These are phyloP conservation scores for Russula lepida DNA, from an alignment of 768 basidiomycete genomes.

Conservation along the genomic window DNA sequence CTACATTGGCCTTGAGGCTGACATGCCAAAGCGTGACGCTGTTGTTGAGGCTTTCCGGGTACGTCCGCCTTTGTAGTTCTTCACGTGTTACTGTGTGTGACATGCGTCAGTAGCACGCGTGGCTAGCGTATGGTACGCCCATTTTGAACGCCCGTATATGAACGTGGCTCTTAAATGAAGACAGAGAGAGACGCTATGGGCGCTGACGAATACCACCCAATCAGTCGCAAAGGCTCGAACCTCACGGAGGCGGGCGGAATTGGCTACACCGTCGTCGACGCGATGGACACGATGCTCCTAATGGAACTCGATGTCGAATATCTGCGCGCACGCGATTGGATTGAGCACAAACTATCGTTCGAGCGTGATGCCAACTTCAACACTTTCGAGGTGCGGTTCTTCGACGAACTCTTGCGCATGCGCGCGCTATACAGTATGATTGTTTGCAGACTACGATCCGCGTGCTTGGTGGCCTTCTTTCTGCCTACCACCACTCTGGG, in stretches of 20 bases:
- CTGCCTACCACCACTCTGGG: conserved; percentile 72
- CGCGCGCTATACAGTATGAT: not conserved
- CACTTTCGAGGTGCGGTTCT: conserved; percentile 76
- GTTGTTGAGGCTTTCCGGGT: conserved; percentile 77
- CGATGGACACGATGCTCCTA: conserved; percentile 78
- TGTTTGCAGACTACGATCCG: conserved; percentile 75
- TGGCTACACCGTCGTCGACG: conserved; percentile 84
- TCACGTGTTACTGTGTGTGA: conserved; percentile 4
- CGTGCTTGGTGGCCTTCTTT: conserved; percentile 81
- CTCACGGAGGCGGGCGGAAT: conserved; percentile 69
- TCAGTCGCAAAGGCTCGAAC: conserved; percentile 66
- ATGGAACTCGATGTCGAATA: conserved; percentile 82
- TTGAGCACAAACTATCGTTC: conserved; percentile 57
- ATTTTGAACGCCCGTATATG: conserved; percentile 5
- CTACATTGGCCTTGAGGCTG: conserved; percentile 38
- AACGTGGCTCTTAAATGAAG: conserved; percentile 17
- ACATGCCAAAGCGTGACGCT: conserved; percentile 55
- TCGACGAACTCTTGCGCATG: not conserved
- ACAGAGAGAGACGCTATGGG: conserved; percentile 87
- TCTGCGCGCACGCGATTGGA: conserved; percentile 67
- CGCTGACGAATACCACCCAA: conserved; percentile 85
- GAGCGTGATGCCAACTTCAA: conserved; percentile 73
- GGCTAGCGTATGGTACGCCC: conserved; percentile 69
- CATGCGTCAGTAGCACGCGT: conserved; percentile 55
- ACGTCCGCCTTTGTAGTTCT: conserved; percentile 20